Conservation (phyloP, 1,139 yeast species). For the Scheffersomyces cryptocercus region DNA sequence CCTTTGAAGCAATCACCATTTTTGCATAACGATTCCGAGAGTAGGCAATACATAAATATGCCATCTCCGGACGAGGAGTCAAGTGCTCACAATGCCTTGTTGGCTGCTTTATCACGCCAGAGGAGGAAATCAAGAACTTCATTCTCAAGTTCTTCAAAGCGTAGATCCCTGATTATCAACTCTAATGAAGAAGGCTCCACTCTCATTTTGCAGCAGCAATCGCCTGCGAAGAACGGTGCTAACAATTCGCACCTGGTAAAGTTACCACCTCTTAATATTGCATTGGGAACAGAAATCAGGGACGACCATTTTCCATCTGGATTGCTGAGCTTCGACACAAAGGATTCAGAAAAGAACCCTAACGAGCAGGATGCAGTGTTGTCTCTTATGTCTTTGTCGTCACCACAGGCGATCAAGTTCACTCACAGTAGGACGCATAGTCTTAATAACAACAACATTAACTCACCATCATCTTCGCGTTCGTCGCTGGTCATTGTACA, state of each 20-base stretch:
- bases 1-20: conserved; percentile 28
- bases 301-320: background rate
- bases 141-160: conserved; percentile 12
- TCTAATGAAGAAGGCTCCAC: background rate
- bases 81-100: conserved; percentile 46
- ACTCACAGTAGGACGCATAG: conserved; percentile 36
- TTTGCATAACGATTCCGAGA: conserved; percentile 13
- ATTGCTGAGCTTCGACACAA: background rate
- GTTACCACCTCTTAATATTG: conserved; percentile 36
- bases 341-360: conserved; percentile 9
- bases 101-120: conserved; percentile 41
- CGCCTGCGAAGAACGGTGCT: background rate
- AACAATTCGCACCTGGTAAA: conserved; percentile 7
- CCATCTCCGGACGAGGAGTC: conserved; percentile 42
- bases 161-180: conserved; percentile 5
- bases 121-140: conserved; percentile 22
- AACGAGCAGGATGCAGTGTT: conserved; percentile 48
- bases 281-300: conserved; percentile 12
- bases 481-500: conserved; percentile 20
- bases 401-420: conserved; percentile 40
- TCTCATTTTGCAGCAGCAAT: conserved; percentile 2
- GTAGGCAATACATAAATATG: conserved; percentile 12
- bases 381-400: conserved; percentile 46
- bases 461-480: conserved; percentile 18
- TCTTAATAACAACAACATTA: conserved; percentile 20